Evolutionary conservation across 768 basidiomycete species (phyloP), one percentile per base, ranked within the genome.

Genomic region (Tricholoma saponaceum): DNA sequence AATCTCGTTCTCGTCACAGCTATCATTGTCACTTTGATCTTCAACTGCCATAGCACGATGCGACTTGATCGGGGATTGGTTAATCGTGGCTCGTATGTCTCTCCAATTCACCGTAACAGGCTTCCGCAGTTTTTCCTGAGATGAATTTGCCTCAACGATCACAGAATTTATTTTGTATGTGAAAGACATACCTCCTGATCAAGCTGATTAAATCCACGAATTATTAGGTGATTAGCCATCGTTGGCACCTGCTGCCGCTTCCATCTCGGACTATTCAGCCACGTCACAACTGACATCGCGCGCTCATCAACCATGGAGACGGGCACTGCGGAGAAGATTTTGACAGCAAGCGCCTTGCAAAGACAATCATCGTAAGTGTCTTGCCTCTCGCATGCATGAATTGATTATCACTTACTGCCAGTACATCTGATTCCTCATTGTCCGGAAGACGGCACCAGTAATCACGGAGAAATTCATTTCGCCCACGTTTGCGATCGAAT

Each of bases 261-360:
- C 30, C 60, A 54, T 26, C 50, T 60, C 2, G 59, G 58, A 41
- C 55, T 59, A 26, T 66, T 62, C 18, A 66, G 26, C 63, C 59
- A 64, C 2, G 63, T 66, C 32, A 61, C 56, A 51, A 58, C 59
- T 22, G 59, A 66, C 63, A 66, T 64, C 23, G 61, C 54, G 2
- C 50, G 55, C 49, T 66, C 65, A 57, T 66, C 62, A 23, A 58
- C 63, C 57, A 66, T 64, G 14, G 63, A 66, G 12, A 55, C 44
- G 8, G 59, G 60, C 54, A 63, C 44, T 47, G n/a, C n/a, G n/a
- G n/a, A n/a, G 43, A 44, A 44, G 44, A 44, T 44, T 9, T 44
- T 22, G 43, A 44, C 25, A 26, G 44, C 23, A 18, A 47, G 44
- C 4, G 23, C 44, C 44, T 47, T 47, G 44, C 44, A 47, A 9